Evolutionary conservation across 75 land plant species (phyloP).

Genomic region (Pseudotsuga menziesii): DNA sequence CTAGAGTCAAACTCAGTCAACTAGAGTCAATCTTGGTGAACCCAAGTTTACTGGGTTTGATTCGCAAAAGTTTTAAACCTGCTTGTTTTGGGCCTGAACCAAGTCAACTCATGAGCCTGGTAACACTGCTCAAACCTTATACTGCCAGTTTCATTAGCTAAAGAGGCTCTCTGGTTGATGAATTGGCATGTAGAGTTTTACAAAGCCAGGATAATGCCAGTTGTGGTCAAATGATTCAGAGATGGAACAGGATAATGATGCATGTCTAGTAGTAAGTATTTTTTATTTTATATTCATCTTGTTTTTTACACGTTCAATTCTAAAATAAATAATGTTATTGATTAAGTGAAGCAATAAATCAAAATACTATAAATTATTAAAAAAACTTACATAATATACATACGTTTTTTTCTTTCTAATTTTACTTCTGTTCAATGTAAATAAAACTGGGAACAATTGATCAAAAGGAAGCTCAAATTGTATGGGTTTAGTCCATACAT

Average conservation of each 20-base stretch:
- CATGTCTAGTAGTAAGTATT: not conserved
- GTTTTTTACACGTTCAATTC: not conserved
- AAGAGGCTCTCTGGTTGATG: not conserved
- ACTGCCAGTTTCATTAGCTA: no score
- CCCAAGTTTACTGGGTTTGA: no score
- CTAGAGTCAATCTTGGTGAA: no score
- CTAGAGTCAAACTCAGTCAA: no score
- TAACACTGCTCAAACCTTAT: no score
- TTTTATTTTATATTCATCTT: not conserved
- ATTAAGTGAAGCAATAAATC: no score
- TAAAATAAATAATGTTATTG: no score
- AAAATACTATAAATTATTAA: no score
- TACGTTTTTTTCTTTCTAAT: not conserved
- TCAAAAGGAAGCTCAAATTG: conserved; percentile 79
- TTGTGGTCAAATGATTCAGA: not conserved
- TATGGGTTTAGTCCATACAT: conserved; percentile 98
- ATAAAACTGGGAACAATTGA: conserved; percentile 91
- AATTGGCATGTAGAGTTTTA: not conserved
- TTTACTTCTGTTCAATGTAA: conserved; percentile 23
- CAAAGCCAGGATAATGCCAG: not conserved
- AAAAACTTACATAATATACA: no score
- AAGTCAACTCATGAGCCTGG: no score
- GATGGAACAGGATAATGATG: not conserved
- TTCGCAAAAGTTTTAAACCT: no score
- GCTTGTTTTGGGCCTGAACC: no score